Base-by-base conservation (phyloP, 305 asterid species). In the Fraxinus greggii region DNA sequence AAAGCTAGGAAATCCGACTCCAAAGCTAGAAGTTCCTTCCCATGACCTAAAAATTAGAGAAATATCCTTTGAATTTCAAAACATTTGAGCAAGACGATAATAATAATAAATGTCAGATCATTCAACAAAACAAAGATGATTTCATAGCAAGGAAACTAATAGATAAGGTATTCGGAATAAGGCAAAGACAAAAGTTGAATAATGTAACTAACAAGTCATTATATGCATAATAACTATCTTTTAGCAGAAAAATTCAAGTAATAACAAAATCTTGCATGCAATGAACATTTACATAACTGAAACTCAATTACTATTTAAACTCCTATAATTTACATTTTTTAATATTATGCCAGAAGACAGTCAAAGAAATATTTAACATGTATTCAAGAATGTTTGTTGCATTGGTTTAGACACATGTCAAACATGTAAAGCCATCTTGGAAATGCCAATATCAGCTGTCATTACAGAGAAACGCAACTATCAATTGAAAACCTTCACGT, bases 1-100 rank as follows among this genome's bases (percentile, higher is more conserved):
- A 23, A 69, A 0, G 73, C 67, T 29, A 48, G 28, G 38, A 21
- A 35, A 45, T 75, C 83, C 2, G 32, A 45, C 75, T 17, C 83
- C 26, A 35, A 54, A 35, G 23, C 76, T 72, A 40, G 76, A 42
- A 29, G 76, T 26, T 74, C 40, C 72, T 21, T 26, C 36, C 4
- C 32, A 15, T 24, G 79, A 38, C 78, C 82, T 77, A 84, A 77
- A 76, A 54, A 72, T 48, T 3, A 29, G 9, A 59, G n/a, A 72
- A 31, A 33, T 12, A 38, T 72, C 33, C 63, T 13, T 26, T 17
- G 12, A 9, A 2, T 17, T 59, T 35, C 24, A 5, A 72, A 24
- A 70, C 24, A 15, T 3, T 21, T 51, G 21, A 77, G 51, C 1
- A 72, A 42, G 28, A 21, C 13, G 10, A 29, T 33, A 23, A 13